phyloP scores from a whole-genome alignment of 139 green algal species.

The Chlorella vulgaris region DNA sequence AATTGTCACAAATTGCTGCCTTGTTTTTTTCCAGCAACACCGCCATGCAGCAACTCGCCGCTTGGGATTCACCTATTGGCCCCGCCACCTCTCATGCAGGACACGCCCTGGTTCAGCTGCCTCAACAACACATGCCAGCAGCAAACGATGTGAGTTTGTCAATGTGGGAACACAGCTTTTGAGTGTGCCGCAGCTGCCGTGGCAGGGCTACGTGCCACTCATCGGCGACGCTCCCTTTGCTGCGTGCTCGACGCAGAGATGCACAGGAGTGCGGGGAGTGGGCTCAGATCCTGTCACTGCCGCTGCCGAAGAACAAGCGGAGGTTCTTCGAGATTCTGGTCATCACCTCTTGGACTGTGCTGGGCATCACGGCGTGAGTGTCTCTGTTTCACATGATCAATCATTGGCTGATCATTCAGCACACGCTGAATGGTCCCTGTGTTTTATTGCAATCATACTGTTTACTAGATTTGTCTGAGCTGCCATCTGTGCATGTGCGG shows the following conservation, averaged over 20 bases:
- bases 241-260: not conserved
- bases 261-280: conserved; percentile 18
- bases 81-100: not conserved
- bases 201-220: not conserved
- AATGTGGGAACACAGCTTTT: not conserved
- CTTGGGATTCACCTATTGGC: not conserved
- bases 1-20: not conserved
- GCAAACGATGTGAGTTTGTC: not conserved
- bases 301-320: conserved; percentile 2
- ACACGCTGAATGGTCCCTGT: too few relatives aligned
- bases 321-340: conserved; percentile 33
- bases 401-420: too few relatives aligned
- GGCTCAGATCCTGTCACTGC: conserved; percentile 17
- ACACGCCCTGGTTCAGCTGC: conserved; percentile 26
- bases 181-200: not conserved
- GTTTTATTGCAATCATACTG: too few relatives aligned
- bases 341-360: conserved; percentile 22
- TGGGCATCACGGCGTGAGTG: conserved; percentile 16
- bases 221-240: too few relatives aligned
- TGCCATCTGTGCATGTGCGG: too few relatives aligned
- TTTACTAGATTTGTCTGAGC: too few relatives aligned
- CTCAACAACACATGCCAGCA: not conserved
- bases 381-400: not conserved
- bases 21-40: too few relatives aligned
- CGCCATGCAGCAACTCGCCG: too few relatives aligned